Percentiles rank a stretch among this genome's conserved stretches.
Conservation (phyloP, 257 asterid genomes). For the Gynochthodes officinalis region DNA sequence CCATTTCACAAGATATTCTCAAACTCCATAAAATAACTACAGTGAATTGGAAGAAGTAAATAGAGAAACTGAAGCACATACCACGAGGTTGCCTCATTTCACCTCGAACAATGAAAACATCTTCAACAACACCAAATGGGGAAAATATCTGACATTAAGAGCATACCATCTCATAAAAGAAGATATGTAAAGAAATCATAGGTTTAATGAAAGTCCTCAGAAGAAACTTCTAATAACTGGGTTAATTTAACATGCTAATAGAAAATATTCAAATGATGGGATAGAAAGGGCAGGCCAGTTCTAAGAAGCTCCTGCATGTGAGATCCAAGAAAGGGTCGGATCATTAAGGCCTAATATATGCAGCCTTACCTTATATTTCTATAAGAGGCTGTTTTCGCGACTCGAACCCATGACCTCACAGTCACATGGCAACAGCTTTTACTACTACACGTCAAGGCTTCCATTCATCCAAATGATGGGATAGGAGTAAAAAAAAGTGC, state of each 20-base stretch:
- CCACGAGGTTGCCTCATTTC: slow-evolving; percentile 78
- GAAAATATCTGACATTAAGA: slow-evolving; percentile 67
- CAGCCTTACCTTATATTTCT: too few relatives aligned
- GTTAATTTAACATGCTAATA: background rate
- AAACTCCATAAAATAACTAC: background rate
- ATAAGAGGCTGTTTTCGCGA: too few relatives aligned
- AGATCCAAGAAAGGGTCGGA: too few relatives aligned
- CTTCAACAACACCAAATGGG: slow-evolving; percentile 76
- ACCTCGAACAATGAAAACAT: slow-evolving; percentile 59
- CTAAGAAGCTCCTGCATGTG: too few relatives aligned
- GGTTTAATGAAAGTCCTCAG: background rate
- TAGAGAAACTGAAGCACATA: slow-evolving; percentile 24
- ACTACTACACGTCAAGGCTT: too few relatives aligned
- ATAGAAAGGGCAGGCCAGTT: too few relatives aligned
- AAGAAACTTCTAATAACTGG: background rate
- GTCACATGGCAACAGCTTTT: too few relatives aligned
- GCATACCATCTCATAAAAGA: slow-evolving; percentile 13
- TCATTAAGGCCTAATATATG: too few relatives aligned
- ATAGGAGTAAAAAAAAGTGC: background rate
- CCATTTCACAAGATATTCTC: slow-evolving; percentile 10
- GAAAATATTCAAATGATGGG: background rate
- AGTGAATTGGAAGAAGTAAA: background rate
- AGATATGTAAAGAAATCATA: background rate
- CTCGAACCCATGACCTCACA: too few relatives aligned
- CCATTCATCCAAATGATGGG: background rate